These are phyloP conservation scores for Lachnellula suecica DNA, from an alignment of 2,329 filamentous ascomycete genomes.

Conservation along the genomic window DNA sequence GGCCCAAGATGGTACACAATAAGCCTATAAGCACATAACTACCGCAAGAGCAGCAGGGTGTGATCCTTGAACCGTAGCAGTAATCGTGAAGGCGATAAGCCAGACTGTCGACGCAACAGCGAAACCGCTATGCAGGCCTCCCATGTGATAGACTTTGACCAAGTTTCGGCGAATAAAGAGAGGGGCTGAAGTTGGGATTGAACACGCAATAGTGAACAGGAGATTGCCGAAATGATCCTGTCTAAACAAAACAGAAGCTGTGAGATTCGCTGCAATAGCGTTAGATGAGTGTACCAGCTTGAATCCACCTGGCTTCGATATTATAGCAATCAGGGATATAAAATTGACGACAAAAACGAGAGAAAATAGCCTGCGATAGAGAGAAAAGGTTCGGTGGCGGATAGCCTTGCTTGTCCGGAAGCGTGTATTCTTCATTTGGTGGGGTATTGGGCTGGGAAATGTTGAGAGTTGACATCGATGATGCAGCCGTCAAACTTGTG, in stretches of 20 bases:
- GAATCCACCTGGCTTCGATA: conserved; percentile 16
- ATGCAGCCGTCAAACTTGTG: too few relatives aligned
- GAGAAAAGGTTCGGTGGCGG: conserved; percentile 42
- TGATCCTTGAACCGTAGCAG: conserved; percentile 65
- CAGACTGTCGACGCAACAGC: conserved; percentile 46
- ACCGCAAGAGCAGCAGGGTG: conserved; percentile 30
- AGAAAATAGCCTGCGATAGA: conserved; percentile 57
- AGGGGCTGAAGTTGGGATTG: conserved; percentile 44
- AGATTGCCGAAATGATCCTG: conserved; percentile 54
- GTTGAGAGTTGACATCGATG: too few relatives aligned
- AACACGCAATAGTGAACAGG: conserved; percentile 46
- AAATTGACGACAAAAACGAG: conserved; percentile 51
- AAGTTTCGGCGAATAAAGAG: conserved; percentile 45
- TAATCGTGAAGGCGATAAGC: conserved; percentile 42
- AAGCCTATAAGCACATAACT: conserved; percentile 38
- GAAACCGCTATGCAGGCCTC: conserved; percentile 53
- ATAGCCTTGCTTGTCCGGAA: conserved; percentile 42
- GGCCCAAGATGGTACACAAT: conserved; percentile 45
- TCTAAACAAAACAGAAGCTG: conserved; percentile 48
- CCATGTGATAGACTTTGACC: conserved; percentile 52
- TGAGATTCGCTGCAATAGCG: conserved; percentile 31
- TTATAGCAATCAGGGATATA: conserved; percentile 36
- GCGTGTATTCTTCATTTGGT: too few relatives aligned
- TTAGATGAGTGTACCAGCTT: not conserved
- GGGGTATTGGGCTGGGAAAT: too few relatives aligned